phyloP scores from a whole-genome alignment of 257 asterid genomes.

The Thymus mandschuricus region DNA sequence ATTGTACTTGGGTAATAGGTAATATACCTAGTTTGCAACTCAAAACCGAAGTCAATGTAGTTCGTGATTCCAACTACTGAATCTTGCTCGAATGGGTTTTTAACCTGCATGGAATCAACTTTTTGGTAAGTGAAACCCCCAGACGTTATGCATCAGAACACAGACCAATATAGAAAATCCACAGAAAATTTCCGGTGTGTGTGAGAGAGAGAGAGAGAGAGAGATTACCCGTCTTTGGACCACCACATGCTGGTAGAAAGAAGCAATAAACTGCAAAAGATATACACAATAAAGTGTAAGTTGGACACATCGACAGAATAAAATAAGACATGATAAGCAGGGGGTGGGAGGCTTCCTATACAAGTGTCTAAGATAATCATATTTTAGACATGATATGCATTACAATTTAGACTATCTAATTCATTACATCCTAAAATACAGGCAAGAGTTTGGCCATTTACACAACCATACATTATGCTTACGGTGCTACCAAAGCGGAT shows the following conservation, averaged over 20 bases:
- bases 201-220: background rate
- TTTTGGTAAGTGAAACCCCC: constrained; percentile 21
- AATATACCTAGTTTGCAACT: constrained; percentile 78
- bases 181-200: background rate
- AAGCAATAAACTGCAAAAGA: constrained; percentile 83
- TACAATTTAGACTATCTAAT: background rate
- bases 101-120: constrained; percentile 49
- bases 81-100: constrained; percentile 83
- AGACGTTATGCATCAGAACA: constrained; percentile 13
- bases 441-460: constrained; percentile 7
- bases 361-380: background rate
- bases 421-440: background rate
- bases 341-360: constrained; percentile 8
- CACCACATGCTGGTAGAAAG: constrained; percentile 94
- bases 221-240: constrained; percentile 46
- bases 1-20: constrained; percentile 21
- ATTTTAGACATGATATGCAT: constrained; percentile 7
- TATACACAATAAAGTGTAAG: constrained; percentile 29
- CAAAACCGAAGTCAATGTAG: constrained; percentile 91
- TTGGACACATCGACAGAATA: constrained; percentile 16
- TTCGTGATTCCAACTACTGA: constrained; percentile 93
- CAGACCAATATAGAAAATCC: constrained; percentile 1
- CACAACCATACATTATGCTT: background rate
- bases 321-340: constrained; percentile 2
- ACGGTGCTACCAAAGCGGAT: background rate